Percentiles rank a stretch among this genome's conserved stretches.
Conservation (phyloP, 805 yeast genomes). For the Candida tammaniensis region DNA sequence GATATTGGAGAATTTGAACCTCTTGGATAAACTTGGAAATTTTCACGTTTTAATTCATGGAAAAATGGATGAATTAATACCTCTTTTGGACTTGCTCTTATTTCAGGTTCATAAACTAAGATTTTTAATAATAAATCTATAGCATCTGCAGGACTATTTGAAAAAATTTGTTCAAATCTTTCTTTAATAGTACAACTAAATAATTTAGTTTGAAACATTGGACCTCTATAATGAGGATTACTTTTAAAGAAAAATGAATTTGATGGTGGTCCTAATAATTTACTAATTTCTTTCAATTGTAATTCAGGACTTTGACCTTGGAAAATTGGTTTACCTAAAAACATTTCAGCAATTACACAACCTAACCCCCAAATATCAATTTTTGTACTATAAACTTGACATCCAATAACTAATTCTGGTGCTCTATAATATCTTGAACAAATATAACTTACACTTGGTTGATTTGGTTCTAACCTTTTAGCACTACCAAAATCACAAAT, state of each 20-base stretch:
- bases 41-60: slow-evolving; percentile 69
- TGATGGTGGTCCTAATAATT: slow-evolving; percentile 84
- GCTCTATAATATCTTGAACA: slow-evolving; percentile 96
- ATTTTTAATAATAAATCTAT: slow-evolving; percentile 78
- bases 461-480: slow-evolving; percentile 70
- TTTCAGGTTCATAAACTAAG: slow-evolving; percentile 86
- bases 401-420: slow-evolving; percentile 93
- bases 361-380: slow-evolving; percentile 99
- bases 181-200: slow-evolving; percentile 54
- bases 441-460: slow-evolving; percentile 91
- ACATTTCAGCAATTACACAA: slow-evolving; percentile 93
- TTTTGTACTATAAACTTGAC: slow-evolving; percentile 80
- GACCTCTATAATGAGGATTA: slow-evolving; percentile 74
- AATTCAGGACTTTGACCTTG: slow-evolving; percentile 88
- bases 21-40: slow-evolving; percentile 54
- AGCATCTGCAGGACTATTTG: slow-evolving; percentile 78
- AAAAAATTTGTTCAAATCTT: slow-evolving; percentile 49
- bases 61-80: slow-evolving; percentile 88
- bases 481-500: slow-evolving; percentile 88
- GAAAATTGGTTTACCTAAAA: slow-evolving; percentile 89
- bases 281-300: slow-evolving; percentile 87
- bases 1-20: slow-evolving; percentile 40
- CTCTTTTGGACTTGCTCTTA: slow-evolving; percentile 74
- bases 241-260: slow-evolving; percentile 67
- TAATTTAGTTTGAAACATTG: slow-evolving; percentile 64